phyloP scores from a whole-genome alignment of 2,329 filamentous ascomycete genomes.

The Pestalotiopsis fici region DNA sequence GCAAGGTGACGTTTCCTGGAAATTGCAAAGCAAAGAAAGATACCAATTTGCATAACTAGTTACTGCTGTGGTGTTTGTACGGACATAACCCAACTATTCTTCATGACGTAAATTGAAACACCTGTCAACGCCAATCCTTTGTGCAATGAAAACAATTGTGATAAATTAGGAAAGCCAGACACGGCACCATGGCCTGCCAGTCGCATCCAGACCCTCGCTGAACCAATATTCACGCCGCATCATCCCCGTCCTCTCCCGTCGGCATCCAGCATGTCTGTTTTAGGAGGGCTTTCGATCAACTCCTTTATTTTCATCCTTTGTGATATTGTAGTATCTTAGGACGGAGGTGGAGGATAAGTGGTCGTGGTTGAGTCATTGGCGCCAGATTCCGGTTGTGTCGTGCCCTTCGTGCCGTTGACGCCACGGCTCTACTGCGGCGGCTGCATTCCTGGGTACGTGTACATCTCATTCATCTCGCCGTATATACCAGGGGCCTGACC shows the following conservation, averaged over 20 bases:
- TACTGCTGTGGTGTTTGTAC: not conserved
- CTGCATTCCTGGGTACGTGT: slow-evolving; percentile 76
- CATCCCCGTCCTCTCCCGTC: no score
- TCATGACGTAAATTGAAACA: not conserved
- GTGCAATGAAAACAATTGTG: not conserved
- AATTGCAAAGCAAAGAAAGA: not conserved
- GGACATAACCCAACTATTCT: not conserved
- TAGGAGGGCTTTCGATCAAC: no score
- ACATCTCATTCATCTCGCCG: slow-evolving; percentile 80
- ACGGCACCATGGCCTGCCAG: not conserved
- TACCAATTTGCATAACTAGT: not conserved
- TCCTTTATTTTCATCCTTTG: not conserved
- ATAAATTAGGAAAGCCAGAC: not conserved
- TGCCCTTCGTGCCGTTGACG: not conserved
- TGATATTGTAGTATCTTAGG: no score
- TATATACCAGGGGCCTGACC: slow-evolving; percentile 80
- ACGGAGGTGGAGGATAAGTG: no score
- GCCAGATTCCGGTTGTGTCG: not conserved
- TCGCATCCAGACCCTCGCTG: not conserved
- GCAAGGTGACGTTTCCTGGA: not conserved
- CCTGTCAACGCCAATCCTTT: not conserved
- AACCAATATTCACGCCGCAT: no score
- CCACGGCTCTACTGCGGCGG: slow-evolving; percentile 61
- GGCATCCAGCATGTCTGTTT: not conserved
- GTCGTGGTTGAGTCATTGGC: no score